phyloP scores from a whole-genome alignment of 2,329 filamentous ascomycete genomes.

The Tympanopsis confertula region DNA sequence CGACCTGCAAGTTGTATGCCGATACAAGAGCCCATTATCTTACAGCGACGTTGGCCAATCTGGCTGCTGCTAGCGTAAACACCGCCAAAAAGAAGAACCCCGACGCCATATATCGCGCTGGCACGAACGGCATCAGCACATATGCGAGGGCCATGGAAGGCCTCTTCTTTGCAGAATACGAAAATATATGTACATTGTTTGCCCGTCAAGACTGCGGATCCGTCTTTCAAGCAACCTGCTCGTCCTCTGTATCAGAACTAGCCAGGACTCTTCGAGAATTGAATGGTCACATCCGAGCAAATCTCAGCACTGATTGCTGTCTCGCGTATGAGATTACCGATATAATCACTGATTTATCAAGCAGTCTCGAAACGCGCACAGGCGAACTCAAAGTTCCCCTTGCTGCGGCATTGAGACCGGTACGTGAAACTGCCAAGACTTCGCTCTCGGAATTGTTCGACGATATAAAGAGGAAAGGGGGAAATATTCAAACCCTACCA shows the following conservation, averaged over 20 bases:
- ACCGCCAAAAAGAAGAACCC: slow-evolving; percentile 70
- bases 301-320: slow-evolving; percentile 83
- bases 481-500: slow-evolving; percentile 55
- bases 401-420: slow-evolving; percentile 74
- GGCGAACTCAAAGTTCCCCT: slow-evolving; percentile 77
- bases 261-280: slow-evolving; percentile 77
- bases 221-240: slow-evolving; percentile 69
- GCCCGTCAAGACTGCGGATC: slow-evolving; percentile 71
- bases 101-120: slow-evolving; percentile 74
- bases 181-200: slow-evolving; percentile 82
- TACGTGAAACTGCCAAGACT: slow-evolving; percentile 81
- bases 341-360: slow-evolving; percentile 70
- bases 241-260: slow-evolving; percentile 68
- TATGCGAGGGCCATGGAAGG: slow-evolving; percentile 83
- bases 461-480: slow-evolving; percentile 64
- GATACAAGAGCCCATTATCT: slow-evolving; percentile 81
- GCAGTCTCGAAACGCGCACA: slow-evolving; percentile 68
- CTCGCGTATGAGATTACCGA: slow-evolving; percentile 92
- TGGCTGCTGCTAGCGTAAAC: slow-evolving; percentile 77
- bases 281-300: slow-evolving; percentile 77
- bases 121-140: slow-evolving; percentile 81
- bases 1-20: slow-evolving; percentile 72
- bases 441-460: slow-evolving; percentile 76
- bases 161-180: slow-evolving; percentile 78
- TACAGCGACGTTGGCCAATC: slow-evolving; percentile 68